Base-by-base conservation (phyloP, 495 filamentous ascomycete genomes). In the Penicillium cosmopolitanum region DNA sequence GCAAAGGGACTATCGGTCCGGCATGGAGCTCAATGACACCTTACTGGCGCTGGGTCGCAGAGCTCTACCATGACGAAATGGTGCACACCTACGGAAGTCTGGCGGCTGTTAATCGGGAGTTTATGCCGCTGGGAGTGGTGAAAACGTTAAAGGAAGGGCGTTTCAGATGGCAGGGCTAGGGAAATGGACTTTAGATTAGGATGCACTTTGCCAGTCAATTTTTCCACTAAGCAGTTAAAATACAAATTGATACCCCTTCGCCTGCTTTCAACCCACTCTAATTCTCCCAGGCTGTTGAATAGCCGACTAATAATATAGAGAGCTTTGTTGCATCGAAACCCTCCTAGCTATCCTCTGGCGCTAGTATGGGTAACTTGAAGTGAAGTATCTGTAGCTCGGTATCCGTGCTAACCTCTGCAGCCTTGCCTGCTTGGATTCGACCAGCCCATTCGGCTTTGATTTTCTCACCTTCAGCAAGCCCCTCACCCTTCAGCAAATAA, bases 41-140 rank as follows among this genome's bases (percentile, higher is more conserved):
- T 16, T 89, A 90, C 65, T 85, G 83, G 84, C 76, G 73, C 53
- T 89, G 85, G 87, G 74, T 86, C 25, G 80, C 79, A 15, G 77
- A 84, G 60, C 59, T 89, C 56, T 88, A 87, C 61, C 79, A 82
- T 7, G 75, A 73, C 1, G 84, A 85, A 58, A 84, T 88, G 71
- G 74, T 86, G 36, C 72, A 77, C 38, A 76, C 72, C 16, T 89
- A 88, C 68, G 87, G 87, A 16, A 78, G 82, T 9, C 63, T 89
- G 62, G 82, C 81, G n/a, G 79, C 88, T 11, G 87, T 88, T 0
- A 84, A 85, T 54, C 68, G 77, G 23, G 85, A 83, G 34, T 74
- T 84, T 51, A 72, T 89, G 73, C 86, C 87, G 1, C 77, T 89
- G 63, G 87, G 86, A 1, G 85, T 90, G 62, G 77, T 89, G n/a